Conservation (phyloP, 2,329 filamentous ascomycete species). For the Microdochium nivale region DNA sequence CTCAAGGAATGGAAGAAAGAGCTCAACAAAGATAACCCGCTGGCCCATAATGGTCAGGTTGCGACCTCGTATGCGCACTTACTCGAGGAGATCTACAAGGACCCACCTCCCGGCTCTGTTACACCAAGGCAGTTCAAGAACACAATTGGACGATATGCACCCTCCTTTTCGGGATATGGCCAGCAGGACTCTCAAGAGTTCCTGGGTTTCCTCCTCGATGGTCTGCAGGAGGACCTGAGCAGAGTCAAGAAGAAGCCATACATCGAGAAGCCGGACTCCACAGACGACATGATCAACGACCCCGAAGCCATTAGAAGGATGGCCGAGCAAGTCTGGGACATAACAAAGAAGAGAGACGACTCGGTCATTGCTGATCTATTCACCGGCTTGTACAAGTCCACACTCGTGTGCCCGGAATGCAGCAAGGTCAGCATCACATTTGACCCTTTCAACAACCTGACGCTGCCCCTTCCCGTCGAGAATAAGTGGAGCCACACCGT, state of each 20-base stretch:
- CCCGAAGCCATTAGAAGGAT: conserved; percentile 72
- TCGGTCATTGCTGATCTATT: conserved; percentile 94
- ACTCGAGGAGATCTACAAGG: conserved; percentile 69
- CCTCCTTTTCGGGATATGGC: conserved; percentile 85
- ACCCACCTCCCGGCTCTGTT: conserved; percentile 57
- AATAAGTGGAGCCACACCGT: conserved; percentile 70
- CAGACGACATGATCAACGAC: conserved; percentile 88
- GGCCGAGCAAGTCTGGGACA: conserved; percentile 82
- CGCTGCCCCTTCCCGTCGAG: conserved; percentile 80
- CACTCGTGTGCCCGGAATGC: conserved; percentile 82
- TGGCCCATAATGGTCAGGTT: conserved; percentile 78
- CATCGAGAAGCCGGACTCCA: conserved; percentile 94
- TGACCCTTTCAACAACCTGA: conserved; percentile 93
- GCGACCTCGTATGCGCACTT: conserved; percentile 76
- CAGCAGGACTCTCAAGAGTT: conserved; percentile 99
- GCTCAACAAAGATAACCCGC: conserved; percentile 75
- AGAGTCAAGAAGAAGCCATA: conserved; percentile 93
- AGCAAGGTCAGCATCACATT: conserved; percentile 97
- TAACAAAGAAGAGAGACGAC: conserved; percentile 86
- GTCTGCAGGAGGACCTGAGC: conserved; percentile 90
- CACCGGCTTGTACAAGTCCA: conserved; percentile 97
- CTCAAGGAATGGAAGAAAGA: conserved; percentile 66
- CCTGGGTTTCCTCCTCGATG: conserved; percentile 87
- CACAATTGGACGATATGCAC: conserved; percentile 70
- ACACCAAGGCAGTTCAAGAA: conserved; percentile 76